phyloP scores from a whole-genome alignment of 768 basidiomycete genomes.

The Auricularia sp. region DNA sequence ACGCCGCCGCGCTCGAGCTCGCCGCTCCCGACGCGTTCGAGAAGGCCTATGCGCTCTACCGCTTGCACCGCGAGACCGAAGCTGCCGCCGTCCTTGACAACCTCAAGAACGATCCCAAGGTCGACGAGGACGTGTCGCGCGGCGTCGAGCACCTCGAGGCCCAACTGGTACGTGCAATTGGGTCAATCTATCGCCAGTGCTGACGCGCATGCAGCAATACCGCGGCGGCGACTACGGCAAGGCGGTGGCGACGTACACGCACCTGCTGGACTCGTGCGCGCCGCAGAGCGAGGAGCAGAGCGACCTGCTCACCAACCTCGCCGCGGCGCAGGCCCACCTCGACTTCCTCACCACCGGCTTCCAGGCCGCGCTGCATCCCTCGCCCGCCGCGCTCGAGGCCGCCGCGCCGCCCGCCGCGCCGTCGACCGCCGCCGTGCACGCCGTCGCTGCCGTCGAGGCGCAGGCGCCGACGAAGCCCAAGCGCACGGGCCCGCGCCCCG shows the following conservation, averaged over 20 bases:
- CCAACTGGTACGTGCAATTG: conserved; percentile 55
- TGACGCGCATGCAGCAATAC: conserved; percentile 47
- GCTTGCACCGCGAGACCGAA: conserved; percentile 66
- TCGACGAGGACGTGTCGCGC: conserved; percentile 37
- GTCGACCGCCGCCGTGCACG: conserved; percentile 15
- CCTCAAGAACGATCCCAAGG: conserved; percentile 32
- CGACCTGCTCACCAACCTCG: conserved; percentile 77
- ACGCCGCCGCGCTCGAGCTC: conserved; percentile 54
- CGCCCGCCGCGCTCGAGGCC: conserved; percentile 53
- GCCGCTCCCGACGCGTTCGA: conserved; percentile 47
- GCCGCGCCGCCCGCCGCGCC: conserved; percentile 46
- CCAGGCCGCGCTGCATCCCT: conserved; percentile 47
- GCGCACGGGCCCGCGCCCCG: conserved; percentile 25
- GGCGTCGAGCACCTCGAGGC: conserved; percentile 75
- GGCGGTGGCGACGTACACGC: conserved; percentile 69
- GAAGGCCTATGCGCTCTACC: conserved; percentile 73
- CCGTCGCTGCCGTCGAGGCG: conserved; percentile 19
- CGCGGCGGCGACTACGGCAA: conserved; percentile 64
- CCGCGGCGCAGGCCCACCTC: conserved; percentile 70
- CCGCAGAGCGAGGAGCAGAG: conserved; percentile 81
- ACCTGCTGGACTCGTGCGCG: conserved; percentile 68
- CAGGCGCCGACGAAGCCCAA: conserved; percentile 26
- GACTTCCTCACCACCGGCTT: conserved; percentile 73
- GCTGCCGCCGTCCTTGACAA: conserved; percentile 40
- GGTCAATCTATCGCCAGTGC: conserved; percentile 7